phyloP scores from a whole-genome alignment of 345 rosid species.

The Bretschneidera sinensis region DNA sequence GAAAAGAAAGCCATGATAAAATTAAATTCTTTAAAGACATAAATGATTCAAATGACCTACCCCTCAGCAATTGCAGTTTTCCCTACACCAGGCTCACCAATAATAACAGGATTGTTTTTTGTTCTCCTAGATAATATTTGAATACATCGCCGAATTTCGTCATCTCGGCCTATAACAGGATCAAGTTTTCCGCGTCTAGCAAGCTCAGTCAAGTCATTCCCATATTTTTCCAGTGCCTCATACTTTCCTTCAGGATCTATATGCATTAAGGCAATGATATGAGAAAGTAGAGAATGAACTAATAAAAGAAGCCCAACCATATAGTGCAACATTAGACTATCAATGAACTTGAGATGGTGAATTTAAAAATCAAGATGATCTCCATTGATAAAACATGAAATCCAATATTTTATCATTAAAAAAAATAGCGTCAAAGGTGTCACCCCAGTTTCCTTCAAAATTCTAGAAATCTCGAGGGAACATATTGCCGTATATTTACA shows the following conservation, averaged over 20 bases:
- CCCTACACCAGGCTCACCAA: slow-evolving; percentile 95
- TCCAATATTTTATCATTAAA: not conserved
- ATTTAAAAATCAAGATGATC: not conserved
- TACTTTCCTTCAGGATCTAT: slow-evolving; percentile 85
- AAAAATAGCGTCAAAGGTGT: not conserved
- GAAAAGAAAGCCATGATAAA: not conserved
- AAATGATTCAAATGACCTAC: slow-evolving; percentile 29
- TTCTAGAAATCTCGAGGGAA: too few relatives aligned
- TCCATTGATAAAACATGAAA: not conserved
- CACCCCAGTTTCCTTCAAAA: too few relatives aligned
- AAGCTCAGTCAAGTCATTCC: slow-evolving; percentile 87
- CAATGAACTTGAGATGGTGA: not conserved
- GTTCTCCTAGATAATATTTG: slow-evolving; percentile 91
- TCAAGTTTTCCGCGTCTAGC: slow-evolving; percentile 91
- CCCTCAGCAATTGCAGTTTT: slow-evolving; percentile 93
- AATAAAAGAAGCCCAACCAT: not conserved
- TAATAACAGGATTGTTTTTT: slow-evolving; percentile 89
- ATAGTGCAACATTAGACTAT: not conserved
- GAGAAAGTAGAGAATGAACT: not conserved
- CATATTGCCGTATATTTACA: too few relatives aligned
- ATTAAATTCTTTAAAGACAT: not conserved
- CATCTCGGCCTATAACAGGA: slow-evolving; percentile 89
- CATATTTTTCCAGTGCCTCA: slow-evolving; percentile 79
- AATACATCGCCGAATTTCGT: slow-evolving; percentile 84
- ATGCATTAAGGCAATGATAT: slow-evolving; percentile 13